These are phyloP conservation scores for Phaseolus lunatus DNA, from an alignment of 306 rosid species.

Conservation along the genomic window DNA sequence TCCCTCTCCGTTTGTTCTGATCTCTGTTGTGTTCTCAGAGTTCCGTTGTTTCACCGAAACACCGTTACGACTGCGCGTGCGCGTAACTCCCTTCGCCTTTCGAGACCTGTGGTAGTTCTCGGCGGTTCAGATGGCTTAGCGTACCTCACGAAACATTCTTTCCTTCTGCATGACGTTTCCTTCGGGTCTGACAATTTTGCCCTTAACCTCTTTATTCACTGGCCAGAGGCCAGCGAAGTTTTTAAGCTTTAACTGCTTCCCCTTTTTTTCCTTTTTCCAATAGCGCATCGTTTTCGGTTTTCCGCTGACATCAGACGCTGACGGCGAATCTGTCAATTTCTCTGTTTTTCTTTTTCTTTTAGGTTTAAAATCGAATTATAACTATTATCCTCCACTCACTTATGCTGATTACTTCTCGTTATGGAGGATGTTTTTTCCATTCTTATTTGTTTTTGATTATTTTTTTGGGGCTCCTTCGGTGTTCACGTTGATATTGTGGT, in stretches of 20 bases:
- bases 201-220: conserved; percentile 31
- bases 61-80: not conserved
- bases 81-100: not conserved
- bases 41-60: conserved; percentile 32
- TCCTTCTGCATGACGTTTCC: conserved; percentile 37
- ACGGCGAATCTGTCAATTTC: conserved; percentile 43
- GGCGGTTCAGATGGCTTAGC: conserved; percentile 37
- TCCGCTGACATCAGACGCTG: conserved; percentile 44
- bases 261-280: conserved; percentile 30
- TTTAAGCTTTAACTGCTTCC: not conserved
- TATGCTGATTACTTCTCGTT: not conserved
- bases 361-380: not conserved
- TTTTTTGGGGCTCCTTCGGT: not conserved
- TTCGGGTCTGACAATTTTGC: conserved; percentile 45
- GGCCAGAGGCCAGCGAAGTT: conserved; percentile 9
- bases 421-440: not conserved
- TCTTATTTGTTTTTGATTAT: not conserved
- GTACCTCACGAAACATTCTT: conserved; percentile 47
- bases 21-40: conserved; percentile 35
- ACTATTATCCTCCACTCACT: not conserved
- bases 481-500: not conserved
- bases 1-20: conserved; percentile 38
- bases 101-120: conserved; percentile 4
- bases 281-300: conserved; percentile 49
- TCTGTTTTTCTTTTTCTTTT: not conserved